A percentile compares a stretch with the other conserved stretches of the same genome.
Conservation (phyloP, 2,329 filamentous ascomycete species). For the Didymella exigua region DNA sequence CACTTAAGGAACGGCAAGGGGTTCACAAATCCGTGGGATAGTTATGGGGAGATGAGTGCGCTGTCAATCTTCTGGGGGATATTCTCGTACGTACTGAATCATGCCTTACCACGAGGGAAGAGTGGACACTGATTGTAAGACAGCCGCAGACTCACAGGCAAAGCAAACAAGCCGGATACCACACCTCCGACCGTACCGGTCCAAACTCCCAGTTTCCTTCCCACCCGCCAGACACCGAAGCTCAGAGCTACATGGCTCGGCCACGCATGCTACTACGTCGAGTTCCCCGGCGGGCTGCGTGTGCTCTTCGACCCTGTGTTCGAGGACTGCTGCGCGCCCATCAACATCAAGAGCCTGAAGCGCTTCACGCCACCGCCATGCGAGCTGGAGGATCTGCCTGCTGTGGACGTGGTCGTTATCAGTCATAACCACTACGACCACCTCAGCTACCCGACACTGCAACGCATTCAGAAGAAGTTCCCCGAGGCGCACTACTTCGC, state of each 20-base stretch:
- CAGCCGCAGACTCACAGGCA: constrained; percentile 57
- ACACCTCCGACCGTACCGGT: constrained; percentile 70
- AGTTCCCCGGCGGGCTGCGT: constrained; percentile 83
- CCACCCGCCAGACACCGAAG: constrained; percentile 61
- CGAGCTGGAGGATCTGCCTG: constrained; percentile 75
- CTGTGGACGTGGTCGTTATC: constrained; percentile 76
- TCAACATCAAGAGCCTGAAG: constrained; percentile 72
- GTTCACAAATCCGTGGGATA: constrained; percentile 64
- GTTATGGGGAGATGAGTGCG: constrained; percentile 51
- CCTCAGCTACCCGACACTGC: constrained; percentile 76
- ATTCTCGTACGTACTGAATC: constrained; percentile 40
- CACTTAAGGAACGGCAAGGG: constrained; percentile 60
- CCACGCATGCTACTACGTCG: constrained; percentile 91
- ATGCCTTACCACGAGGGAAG: too few species aligned
- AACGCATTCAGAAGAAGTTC: constrained; percentile 71
- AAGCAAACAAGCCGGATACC: constrained; percentile 64
- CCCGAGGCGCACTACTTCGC: constrained; percentile 88
- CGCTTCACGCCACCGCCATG: constrained; percentile 81
- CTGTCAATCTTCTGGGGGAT: constrained; percentile 47
- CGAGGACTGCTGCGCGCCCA: constrained; percentile 81
- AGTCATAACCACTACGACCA: constrained; percentile 95
- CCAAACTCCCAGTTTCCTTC: constrained; percentile 69
- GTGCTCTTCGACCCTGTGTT: constrained; percentile 95
- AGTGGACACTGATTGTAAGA: background rate
- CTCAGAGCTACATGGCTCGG: constrained; percentile 93